Base-by-base conservation (phyloP, 805 yeast species). In the Pichia californica region DNA sequence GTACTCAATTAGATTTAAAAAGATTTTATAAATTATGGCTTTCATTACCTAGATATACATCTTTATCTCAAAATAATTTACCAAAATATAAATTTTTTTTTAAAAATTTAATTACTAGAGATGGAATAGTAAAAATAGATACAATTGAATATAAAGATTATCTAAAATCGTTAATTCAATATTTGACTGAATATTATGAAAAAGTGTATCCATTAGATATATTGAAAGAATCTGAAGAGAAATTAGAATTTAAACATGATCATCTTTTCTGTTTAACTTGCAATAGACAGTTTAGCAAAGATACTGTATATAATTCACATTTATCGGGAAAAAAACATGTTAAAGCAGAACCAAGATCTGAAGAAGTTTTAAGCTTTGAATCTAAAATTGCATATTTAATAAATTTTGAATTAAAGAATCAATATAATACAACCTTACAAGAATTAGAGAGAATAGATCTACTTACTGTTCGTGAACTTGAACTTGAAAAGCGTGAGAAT, bases 291-390 rank as follows among this genome's bases (percentile, higher is more conserved):
- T 88, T 86, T 57, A 65, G 83, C 13, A 81, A 82, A 41, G 65
- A 65, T 23, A 63, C 88, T 0, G 93, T 85, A 0, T 88, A 69
- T 56, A 62, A 72, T 4, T 79, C 75, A 3, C 97, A 91, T 67
- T 60, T 87, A 21, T 47, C 54, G 1, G 95, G 96, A 1, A 85
- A 83, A 57, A 81, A 81, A 52, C 97, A 91, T 57, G 64, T 70
- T 44, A 81, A 78, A 51, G 77, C 77, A 31, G 56, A 52, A 0
- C 31, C 32, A 14, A 36, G 14, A 23, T 9, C 19, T 2, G 7
- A 2, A 9, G 32, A 44, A 7, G 28, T 31, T 25, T 28, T 41
- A 25, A 40, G 36, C 35, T 15, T 19, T 37, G 47, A 39, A 18
- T 41, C 19, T n/a, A 37, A 30, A 35, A 37, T 40, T 20, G 39